Base-by-base conservation (phyloP, 768 basidiomycete species). In the Candolleomyces aberdarensis region DNA sequence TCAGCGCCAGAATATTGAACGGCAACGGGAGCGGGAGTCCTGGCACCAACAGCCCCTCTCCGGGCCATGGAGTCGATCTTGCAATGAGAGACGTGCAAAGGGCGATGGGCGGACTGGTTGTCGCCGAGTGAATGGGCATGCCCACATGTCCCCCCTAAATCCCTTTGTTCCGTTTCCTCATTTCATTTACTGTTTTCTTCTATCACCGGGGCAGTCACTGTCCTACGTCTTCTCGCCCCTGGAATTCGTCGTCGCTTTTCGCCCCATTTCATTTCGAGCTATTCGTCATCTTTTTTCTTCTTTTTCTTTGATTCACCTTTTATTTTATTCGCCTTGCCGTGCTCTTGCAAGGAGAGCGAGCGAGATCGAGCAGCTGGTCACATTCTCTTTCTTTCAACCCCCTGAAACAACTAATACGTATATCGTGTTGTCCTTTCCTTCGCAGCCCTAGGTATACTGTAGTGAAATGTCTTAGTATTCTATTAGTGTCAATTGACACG, bases 61-160 rank as follows among this genome's bases (percentile, higher is more conserved):
- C 76, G 61, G 72, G 72, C 41, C 78, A 71, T 58, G 78, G 80
- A 39, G 75, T 81, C 53, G 87, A 83, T 67, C 84, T 79, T 62
- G 79, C 78, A 46, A 83, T 90, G 74, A 79, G 82, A 60, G 87
- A 88, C 62, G 81, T 91, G 43, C 87, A 91, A 74, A 83, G 86
- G 76, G 86, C 85, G 22, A 88, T 92, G 86, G 87, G 85, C 67
- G 83, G 86, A 53, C 80, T 92, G 67, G 78, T 84, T 56, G 86
- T 89, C 61, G 87, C 87, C 57, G 90, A 92, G 80, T 92, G 74
- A 51, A 51, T 29, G 49, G n/a, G 32, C 19, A 5, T 31, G 52
- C 49, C 29, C 20, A n/a, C 49, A 20, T 6, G 11, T 36, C 36
- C 36, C 36, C 36, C 36, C 36, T 36, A 36, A 36, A 36, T 36